phyloP scores from a whole-genome alignment of 2,329 filamentous ascomycete species.

The Scopulariopsis brevicaulis region DNA sequence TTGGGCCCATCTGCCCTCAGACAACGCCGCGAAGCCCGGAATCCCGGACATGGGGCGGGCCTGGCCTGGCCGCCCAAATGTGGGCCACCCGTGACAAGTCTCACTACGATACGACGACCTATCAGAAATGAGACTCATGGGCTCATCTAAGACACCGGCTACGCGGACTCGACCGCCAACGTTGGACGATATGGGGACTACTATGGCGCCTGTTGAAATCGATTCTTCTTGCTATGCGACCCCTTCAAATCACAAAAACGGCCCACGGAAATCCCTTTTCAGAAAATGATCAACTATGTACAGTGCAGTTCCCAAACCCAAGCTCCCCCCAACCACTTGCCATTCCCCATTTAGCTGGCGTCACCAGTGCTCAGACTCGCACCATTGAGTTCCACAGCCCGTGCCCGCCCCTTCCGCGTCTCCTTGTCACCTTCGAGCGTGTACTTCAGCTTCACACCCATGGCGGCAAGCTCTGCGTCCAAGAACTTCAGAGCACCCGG shows the following conservation, averaged over 20 bases:
- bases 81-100: conserved; percentile 1
- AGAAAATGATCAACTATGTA: background rate
- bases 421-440: conserved; percentile 53
- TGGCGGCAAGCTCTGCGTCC: conserved; percentile 89
- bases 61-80: background rate
- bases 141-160: background rate
- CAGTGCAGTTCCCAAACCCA: background rate
- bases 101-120: conserved; percentile 1
- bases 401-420: conserved; percentile 38
- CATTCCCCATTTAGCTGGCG: background rate
- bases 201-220: background rate
- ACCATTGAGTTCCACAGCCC: conserved; percentile 20
- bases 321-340: background rate
- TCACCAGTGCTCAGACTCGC: background rate
- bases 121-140: background rate
- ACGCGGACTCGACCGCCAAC: background rate
- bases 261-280: background rate
- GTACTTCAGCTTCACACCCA: conserved; percentile 94
- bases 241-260: background rate
- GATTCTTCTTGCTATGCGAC: background rate
- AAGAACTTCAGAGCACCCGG: conserved; percentile 87
- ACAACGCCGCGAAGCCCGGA: background rate
- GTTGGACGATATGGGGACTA: background rate
- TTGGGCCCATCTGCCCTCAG: background rate
- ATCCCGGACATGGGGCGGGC: background rate